phyloP scores from a whole-genome alignment of 2,329 filamentous ascomycete species.

The Alternaria gaisen region DNA sequence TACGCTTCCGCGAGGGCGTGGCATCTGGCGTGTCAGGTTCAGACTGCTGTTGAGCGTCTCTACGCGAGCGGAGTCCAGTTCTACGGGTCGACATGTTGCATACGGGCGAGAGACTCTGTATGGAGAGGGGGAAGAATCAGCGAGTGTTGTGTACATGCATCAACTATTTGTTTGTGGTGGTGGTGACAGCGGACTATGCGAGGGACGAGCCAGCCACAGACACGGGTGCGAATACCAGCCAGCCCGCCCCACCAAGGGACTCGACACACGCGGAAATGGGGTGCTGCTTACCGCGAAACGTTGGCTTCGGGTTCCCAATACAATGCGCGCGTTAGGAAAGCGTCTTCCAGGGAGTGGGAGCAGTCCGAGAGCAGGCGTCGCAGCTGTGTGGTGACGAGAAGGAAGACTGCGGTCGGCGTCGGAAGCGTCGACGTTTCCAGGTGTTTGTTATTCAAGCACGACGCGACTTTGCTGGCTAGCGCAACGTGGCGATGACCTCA shows the following conservation, averaged over 20 bases:
- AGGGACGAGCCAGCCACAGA: constrained; percentile 12
- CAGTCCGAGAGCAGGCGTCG: constrained; percentile 8
- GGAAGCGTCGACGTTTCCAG: constrained; percentile 16
- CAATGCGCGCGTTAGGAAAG: constrained; percentile 6
- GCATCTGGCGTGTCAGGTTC: constrained; percentile 58
- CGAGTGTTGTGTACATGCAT: constrained; percentile 12
- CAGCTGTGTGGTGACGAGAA: constrained; percentile 7
- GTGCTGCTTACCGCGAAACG: constrained; percentile 24
- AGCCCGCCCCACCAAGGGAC: constrained; percentile 22
- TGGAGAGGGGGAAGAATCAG: constrained; percentile 22
- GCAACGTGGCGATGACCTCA: constrained; percentile 12
- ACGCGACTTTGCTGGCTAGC: constrained; percentile 24
- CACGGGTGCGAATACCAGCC: constrained; percentile 1
- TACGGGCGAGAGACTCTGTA: constrained; percentile 22
- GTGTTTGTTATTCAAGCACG: constrained; percentile 26
- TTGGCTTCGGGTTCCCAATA: constrained; percentile 11
- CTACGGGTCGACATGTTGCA: constrained; percentile 28
- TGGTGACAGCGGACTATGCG: constrained; percentile 15
- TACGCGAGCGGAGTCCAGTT: constrained; percentile 28
- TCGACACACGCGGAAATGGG: constrained; percentile 18
- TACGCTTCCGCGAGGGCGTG: constrained; percentile 59
- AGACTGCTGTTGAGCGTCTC: constrained; percentile 45
- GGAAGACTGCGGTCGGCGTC: constrained; percentile 10
- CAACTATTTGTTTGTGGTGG: constrained; percentile 13
- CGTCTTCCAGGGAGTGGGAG: constrained; percentile 7